Evolutionary conservation across 2,329 filamentous ascomycete species (phyloP), one percentile per base, ranked within the genome.

Genomic region (Cordyceps sp.): DNA sequence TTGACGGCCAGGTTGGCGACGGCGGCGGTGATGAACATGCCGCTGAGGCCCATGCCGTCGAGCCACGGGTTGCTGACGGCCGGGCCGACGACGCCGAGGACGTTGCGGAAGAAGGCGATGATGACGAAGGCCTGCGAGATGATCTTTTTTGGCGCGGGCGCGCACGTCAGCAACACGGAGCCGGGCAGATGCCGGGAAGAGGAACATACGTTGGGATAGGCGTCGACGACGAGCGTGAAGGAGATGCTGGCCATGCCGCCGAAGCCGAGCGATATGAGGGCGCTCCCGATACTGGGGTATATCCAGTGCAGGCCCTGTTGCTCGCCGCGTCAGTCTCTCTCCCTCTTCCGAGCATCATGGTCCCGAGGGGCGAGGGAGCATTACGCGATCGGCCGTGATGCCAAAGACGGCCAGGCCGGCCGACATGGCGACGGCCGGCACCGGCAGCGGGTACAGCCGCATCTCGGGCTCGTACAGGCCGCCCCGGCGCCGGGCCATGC

Each of bases 271-370:
- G 19, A 20, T 9, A 24, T 32, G 24, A 32, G 22, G 23, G 31
- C 52, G 3, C 55, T 52, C 0, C 48, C 56, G 0, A 59, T 38
- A 2, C 46, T 53, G 0, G 57, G 54, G 21, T 46, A 53, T 6
- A 60, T 55, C 55, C 56, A 60, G 23, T 58, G 56, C 54, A 58
- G 54, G 2, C 56, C 55, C n/a, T n/a, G n/a, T n/a, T n/a, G n/a
- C 56, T 61, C 8, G 12, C 4, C 10, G 6, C 5, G 27, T 29
- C 27, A 29, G 18, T 20, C 5, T 13, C 7, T 15, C 5, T 13
- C 26, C 13, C 1, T n/a, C 21, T 5, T 28, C 25, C 14, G 24
- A 17, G n/a, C n/a, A n/a, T n/a, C n/a, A n/a, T n/a, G n/a, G n/a
- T n/a, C 17, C 10, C 13, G 14, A 13, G 26, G 15, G 4, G n/a